Percentiles rank a stretch among this genome's conserved stretches.
These are phyloP conservation scores for Ustilago trichophora DNA, from an alignment of 1,284 basidiomycete genomes.

Conservation along the genomic window DNA sequence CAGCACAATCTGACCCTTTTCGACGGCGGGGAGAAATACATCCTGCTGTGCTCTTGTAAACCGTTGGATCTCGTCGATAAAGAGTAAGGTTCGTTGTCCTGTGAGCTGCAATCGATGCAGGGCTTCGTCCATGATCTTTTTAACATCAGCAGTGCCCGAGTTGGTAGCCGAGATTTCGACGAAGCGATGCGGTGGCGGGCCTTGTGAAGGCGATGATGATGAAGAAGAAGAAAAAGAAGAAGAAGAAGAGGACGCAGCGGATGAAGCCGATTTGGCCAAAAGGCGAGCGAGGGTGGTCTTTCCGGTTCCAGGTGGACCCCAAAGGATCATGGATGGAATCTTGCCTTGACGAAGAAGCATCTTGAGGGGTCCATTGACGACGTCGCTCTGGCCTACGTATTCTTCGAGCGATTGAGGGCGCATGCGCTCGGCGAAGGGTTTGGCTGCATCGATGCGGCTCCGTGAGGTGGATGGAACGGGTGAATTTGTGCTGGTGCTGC, in stretches of 20 bases:
- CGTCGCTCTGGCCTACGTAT: conserved; percentile 56
- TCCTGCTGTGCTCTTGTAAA: conserved; percentile 84
- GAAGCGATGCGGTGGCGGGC: conserved; percentile 46
- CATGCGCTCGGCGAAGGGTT: conserved; percentile 62
- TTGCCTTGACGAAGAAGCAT: conserved; percentile 52
- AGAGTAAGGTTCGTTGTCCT: conserved; percentile 77
- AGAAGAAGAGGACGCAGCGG: conserved; percentile 74
- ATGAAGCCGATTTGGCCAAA: conserved; percentile 73
- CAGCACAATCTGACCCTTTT: conserved; percentile 68
- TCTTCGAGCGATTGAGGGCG: conserved; percentile 57
- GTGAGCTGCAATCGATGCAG: conserved; percentile 76
- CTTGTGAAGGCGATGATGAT: conserved; percentile 24
- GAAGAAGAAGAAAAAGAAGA: conserved; percentile 70
- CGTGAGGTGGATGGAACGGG: conserved; percentile 15
- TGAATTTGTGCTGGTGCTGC: background rate
- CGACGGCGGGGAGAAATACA: conserved; percentile 43
- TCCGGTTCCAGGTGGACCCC: conserved; percentile 69
- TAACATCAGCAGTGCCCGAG: conserved; percentile 80
- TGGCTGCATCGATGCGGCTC: conserved; percentile 41
- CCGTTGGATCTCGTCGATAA: conserved; percentile 86
- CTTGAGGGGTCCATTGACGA: conserved; percentile 56
- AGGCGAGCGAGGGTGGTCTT: conserved; percentile 83
- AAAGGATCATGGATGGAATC: conserved; percentile 62
- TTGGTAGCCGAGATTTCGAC: conserved; percentile 66
- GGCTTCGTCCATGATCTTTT: conserved; percentile 82